Conservation (phyloP, 2,329 filamentous ascomycete species). For the Diaporthe sp. region DNA sequence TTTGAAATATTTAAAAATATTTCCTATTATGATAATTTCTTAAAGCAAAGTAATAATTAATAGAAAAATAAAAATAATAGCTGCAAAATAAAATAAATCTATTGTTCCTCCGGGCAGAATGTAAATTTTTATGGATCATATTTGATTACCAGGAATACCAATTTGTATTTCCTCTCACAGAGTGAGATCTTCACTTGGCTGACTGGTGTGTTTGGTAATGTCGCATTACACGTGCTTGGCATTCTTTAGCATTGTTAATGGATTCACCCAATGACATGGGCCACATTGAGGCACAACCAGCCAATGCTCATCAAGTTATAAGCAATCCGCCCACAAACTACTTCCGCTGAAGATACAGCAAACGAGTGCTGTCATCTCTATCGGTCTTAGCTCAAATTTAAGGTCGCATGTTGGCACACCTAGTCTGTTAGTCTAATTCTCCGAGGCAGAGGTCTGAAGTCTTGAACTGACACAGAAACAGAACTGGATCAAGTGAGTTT, state of each 20-base stretch:
- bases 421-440: background rate
- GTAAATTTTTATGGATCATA: too few species aligned
- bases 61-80: too few species aligned
- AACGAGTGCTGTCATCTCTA: conserved; percentile 24
- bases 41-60: too few species aligned
- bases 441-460: background rate
- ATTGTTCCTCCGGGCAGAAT: too few species aligned
- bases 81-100: too few species aligned
- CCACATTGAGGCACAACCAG: background rate
- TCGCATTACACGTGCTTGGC: background rate
- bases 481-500: background rate
- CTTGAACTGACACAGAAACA: background rate
- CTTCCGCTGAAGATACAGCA: background rate
- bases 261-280: conserved; percentile 12
- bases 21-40: too few species aligned
- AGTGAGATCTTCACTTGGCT: background rate
- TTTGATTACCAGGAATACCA: too few species aligned
- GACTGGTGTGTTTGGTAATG: background rate
- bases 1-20: background rate
- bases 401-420: background rate
- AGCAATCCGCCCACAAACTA: background rate
- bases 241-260: conserved; percentile 8
- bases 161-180: background rate
- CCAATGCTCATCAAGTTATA: conserved; percentile 13
- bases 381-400: background rate